Percentiles rank a stretch among this genome's conserved stretches.
Evolutionary conservation across 306 rosid genomes (phyloP).

Genomic region (Betula pendula): DNA sequence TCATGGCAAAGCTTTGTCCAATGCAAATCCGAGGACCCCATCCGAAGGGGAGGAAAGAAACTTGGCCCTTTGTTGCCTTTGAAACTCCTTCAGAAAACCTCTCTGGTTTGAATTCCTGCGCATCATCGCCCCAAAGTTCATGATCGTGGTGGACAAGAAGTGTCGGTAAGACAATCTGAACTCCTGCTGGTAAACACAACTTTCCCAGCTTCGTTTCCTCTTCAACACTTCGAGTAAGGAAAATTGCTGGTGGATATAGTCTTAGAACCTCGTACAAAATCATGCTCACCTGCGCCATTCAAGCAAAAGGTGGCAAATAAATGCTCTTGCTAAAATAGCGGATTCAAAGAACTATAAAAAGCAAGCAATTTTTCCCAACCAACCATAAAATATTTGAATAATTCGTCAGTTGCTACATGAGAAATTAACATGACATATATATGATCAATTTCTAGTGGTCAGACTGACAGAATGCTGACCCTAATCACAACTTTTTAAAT

Average conservation of each 20-base stretch:
- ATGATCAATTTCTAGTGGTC: no score
- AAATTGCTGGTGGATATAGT: constrained; percentile 22
- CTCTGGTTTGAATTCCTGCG: constrained; percentile 39
- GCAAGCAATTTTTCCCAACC: no score
- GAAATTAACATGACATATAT: no score
- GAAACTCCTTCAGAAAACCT: constrained; percentile 42
- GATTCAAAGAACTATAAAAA: no score
- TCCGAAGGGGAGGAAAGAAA: constrained; percentile 36
- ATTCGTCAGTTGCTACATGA: no score
- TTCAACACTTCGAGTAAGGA: not conserved
- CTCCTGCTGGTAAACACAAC: constrained; percentile 28
- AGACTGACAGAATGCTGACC: no score
- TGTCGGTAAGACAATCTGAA: constrained; percentile 1
- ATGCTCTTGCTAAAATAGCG: not conserved
- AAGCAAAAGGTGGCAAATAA: not conserved
- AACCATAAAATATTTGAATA: no score
- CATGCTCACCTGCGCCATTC: constrained; percentile 31
- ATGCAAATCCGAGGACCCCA: constrained; percentile 45
- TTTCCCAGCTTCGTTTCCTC: constrained; percentile 28
- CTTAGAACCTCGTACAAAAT: constrained; percentile 35
- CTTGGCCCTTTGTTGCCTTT: constrained; percentile 34
- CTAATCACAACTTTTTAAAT: no score
- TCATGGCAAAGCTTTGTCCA: constrained; percentile 39
- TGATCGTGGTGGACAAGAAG: constrained; percentile 32
- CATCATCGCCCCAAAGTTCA: constrained; percentile 41